Percentiles rank a stretch among this genome's conserved stretches.
phyloP scores from a whole-genome alignment of 2,329 filamentous ascomycete genomes.

The Penicillium sp. region DNA sequence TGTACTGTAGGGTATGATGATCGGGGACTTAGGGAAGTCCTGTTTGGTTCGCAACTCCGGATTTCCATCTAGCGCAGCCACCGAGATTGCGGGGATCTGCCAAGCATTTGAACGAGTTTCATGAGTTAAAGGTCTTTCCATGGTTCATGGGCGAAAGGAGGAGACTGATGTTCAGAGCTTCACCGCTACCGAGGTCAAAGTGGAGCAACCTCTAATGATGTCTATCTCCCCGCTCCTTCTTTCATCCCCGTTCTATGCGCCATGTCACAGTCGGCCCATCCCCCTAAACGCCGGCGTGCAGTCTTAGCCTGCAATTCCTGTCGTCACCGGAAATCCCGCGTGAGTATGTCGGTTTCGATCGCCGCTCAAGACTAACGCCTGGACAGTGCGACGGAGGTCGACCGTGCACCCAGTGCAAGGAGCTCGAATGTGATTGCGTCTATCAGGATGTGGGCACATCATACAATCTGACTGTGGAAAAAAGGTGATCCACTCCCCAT shows the following conservation, averaged over 20 bases:
- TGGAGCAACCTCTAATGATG: background rate
- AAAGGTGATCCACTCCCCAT: slow-evolving; percentile 26
- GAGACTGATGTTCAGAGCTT: background rate
- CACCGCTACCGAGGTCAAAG: background rate
- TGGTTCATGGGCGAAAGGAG: background rate
- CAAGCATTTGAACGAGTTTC: background rate
- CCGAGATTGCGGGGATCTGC: background rate
- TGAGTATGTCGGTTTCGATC: background rate
- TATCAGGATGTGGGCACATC: slow-evolving; percentile 40
- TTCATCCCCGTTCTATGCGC: background rate
- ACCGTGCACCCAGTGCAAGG: slow-evolving; percentile 45
- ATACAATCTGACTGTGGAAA: slow-evolving; percentile 41
- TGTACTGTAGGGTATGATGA: background rate
- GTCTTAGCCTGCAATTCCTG: slow-evolving; percentile 43
- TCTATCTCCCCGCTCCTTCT: background rate
- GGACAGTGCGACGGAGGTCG: slow-evolving; percentile 46
- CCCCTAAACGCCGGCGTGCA: slow-evolving; percentile 36
- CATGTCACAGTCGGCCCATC: slow-evolving; percentile 2
- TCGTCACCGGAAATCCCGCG: slow-evolving; percentile 31
- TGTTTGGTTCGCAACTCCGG: background rate
- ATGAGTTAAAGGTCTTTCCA: background rate
- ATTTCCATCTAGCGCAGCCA: background rate
- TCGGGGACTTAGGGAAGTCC: background rate
- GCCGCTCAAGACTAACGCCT: background rate
- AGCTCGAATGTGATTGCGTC: slow-evolving; percentile 45